Base-by-base conservation (phyloP, 306 rosid species). In the Potentilla sterilis region DNA sequence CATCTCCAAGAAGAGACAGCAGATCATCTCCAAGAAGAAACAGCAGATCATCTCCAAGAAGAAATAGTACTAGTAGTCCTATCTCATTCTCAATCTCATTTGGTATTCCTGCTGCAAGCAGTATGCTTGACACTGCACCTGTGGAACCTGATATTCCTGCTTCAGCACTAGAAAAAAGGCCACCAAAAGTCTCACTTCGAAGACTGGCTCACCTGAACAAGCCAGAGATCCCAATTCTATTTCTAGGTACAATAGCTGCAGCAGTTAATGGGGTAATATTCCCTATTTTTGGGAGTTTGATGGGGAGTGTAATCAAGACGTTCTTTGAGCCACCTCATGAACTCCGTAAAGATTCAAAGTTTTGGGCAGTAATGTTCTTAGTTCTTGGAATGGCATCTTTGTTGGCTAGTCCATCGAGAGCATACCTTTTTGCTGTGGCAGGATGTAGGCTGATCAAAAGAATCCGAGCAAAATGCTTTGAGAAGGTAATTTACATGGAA, bases 401-500 rank as follows among this genome's bases (percentile, higher is more conserved):
- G 49, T 2, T 83, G 75, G 69, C 78, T 54, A 51, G 69, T 38
- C 92, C 97, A 52, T 64, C 83, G 21, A 81, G 83, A 70, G 70
- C 89, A 9, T 90, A 90, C 78, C 74, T 86, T 47, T 90, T 92
- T 71, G 77, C 86, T 5, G 91, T 92, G 58, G 96, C 92, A 1
- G 96, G 97, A 24, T 76, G 85, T 57, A 88, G 81, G 80, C 81
- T 90, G 75, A 88, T 88, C 44, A 84, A 77, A 72, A 77, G 91
- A 76, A 84, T 88, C 52, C 82, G 96, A 40, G 74, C 77, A 74
- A 85, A 84, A 85, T 88, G 92, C 69, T 92, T 88, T 18, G 83
- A 90, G 80, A 90, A 86, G 77, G 83, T 90, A 67, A 81, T 88
- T 81, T 81, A 86, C 79, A 88, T 88, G 93, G 97, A 92, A 84